Evolutionary conservation across 2,329 filamentous ascomycete species (phyloP).

Genomic region (Colletotrichum truncatum): DNA sequence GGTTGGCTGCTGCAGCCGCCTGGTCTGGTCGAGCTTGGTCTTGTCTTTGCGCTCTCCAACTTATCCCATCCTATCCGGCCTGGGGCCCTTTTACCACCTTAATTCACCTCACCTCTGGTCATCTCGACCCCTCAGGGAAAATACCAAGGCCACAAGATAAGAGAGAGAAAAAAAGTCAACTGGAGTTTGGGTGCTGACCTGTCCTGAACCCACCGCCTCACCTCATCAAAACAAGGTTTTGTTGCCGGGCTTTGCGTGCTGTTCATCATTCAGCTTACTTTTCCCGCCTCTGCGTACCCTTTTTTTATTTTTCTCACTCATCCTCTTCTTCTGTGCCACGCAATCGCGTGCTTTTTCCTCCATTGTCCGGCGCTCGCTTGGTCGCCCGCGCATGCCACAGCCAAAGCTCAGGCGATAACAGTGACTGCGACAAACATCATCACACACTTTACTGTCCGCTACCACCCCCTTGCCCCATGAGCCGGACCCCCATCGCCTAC

Average conservation of each 20-base stretch:
- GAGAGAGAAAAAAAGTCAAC: background rate
- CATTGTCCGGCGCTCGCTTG: background rate
- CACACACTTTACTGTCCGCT: background rate
- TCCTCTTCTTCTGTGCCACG: background rate
- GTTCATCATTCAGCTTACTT: background rate
- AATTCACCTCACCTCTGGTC: background rate
- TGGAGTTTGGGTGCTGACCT: slow-evolving; percentile 14
- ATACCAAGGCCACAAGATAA: background rate
- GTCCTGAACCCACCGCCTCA: slow-evolving; percentile 18
- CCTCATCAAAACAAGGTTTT: slow-evolving; percentile 26
- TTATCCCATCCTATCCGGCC: too few species aligned
- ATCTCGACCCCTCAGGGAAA: background rate
- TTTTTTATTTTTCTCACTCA: background rate
- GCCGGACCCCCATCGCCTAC: slow-evolving; percentile 21
- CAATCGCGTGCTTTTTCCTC: background rate
- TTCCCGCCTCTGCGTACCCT: background rate
- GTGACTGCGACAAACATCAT: slow-evolving; percentile 3
- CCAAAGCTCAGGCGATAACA: slow-evolving; percentile 3
- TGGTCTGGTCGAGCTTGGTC: background rate
- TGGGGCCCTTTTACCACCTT: too few species aligned
- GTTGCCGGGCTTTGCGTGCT: slow-evolving; percentile 16
- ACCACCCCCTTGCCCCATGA: background rate
- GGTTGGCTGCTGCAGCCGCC: too few species aligned
- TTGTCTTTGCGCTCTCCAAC: background rate
- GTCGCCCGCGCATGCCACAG: slow-evolving; percentile 3